These are phyloP conservation scores for Pyricularia pennisetigena DNA, from an alignment of 2,329 filamentous ascomycete species.

Conservation along the genomic window DNA sequence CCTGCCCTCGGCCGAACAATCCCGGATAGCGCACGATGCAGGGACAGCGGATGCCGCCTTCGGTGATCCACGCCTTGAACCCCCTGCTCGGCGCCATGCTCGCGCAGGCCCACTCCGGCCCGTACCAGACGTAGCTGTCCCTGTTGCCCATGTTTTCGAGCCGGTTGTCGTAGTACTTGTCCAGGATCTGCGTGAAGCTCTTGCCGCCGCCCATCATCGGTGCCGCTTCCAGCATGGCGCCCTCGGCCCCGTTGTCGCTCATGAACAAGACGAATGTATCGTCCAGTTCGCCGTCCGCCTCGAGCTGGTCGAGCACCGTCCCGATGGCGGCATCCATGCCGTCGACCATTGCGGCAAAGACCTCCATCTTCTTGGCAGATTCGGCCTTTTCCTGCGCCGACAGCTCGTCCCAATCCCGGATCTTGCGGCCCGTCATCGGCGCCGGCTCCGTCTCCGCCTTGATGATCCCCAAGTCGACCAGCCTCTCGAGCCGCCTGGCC, in stretches of 20 bases:
- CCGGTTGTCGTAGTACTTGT: not conserved
- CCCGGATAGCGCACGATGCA: slow-evolving; percentile 26
- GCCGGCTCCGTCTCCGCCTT: too few relatives aligned
- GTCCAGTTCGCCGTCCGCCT: not conserved
- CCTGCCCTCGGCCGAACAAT: not conserved
- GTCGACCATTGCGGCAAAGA: slow-evolving; percentile 55
- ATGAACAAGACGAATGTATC: slow-evolving; percentile 2
- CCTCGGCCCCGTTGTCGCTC: slow-evolving; percentile 11
- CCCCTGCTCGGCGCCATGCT: slow-evolving; percentile 18
- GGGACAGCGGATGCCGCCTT: slow-evolving; percentile 40
- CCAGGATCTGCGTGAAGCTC: slow-evolving; percentile 14
- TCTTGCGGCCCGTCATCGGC: too few relatives aligned
- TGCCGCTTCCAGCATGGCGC: slow-evolving; percentile 6
- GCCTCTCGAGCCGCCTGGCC: too few relatives aligned
- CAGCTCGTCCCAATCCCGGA: not conserved
- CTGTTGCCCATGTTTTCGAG: not conserved
- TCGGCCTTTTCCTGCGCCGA: not conserved
- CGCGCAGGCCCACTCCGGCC: slow-evolving; percentile 38
- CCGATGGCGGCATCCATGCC: slow-evolving; percentile 50
- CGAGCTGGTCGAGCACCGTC: slow-evolving; percentile 34
- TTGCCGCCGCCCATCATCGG: slow-evolving; percentile 11
- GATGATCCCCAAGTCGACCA: too few relatives aligned
- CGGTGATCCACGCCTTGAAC: slow-evolving; percentile 27
- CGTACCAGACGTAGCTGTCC: slow-evolving; percentile 42
- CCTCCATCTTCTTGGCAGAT: slow-evolving; percentile 34